phyloP scores from a whole-genome alignment of 2,329 filamentous ascomycete species.

The Westerdykella sp. region DNA sequence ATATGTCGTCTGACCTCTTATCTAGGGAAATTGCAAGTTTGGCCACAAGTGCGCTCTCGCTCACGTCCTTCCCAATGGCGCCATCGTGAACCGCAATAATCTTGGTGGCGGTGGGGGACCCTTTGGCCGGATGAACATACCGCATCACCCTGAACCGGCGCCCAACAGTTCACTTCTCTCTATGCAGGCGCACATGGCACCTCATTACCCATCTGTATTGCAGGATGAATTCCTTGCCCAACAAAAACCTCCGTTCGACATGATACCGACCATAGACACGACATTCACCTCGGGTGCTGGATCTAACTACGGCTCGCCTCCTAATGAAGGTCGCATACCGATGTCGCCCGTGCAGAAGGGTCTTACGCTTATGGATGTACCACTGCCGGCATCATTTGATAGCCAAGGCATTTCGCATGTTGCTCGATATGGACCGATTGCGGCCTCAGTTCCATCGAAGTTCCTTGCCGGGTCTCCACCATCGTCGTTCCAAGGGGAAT shows the following conservation, averaged over 20 bases:
- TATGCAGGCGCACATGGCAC: constrained; percentile 46
- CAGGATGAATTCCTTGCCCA: constrained; percentile 37
- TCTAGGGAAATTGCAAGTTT: constrained; percentile 95
- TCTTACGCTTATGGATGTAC: constrained; percentile 90
- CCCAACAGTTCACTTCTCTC: constrained; percentile 67
- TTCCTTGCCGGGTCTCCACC: constrained; percentile 83
- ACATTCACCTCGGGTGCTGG: constrained; percentile 53
- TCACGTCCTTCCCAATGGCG: constrained; percentile 88
- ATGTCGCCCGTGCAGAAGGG: constrained; percentile 67
- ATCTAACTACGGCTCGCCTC: constrained; percentile 75
- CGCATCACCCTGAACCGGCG: constrained; percentile 61
- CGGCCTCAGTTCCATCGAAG: constrained; percentile 84
- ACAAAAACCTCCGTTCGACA: constrained; percentile 41
- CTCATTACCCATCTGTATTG: constrained; percentile 35
- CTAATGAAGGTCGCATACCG: constrained; percentile 65
- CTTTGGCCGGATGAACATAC: constrained; percentile 63
- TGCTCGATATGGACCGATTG: constrained; percentile 82
- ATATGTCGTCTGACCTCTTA: not conserved
- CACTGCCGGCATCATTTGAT: constrained; percentile 89
- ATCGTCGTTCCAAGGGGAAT: constrained; percentile 56
- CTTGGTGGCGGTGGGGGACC: constrained; percentile 49
- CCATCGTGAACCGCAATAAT: constrained; percentile 70
- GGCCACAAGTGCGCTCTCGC: constrained; percentile 96
- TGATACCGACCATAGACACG: constrained; percentile 53
- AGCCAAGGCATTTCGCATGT: constrained; percentile 92